These are phyloP conservation scores for Wickerhamomyces hampshirensis DNA, from an alignment of 805 yeast species.

Conservation along the genomic window DNA sequence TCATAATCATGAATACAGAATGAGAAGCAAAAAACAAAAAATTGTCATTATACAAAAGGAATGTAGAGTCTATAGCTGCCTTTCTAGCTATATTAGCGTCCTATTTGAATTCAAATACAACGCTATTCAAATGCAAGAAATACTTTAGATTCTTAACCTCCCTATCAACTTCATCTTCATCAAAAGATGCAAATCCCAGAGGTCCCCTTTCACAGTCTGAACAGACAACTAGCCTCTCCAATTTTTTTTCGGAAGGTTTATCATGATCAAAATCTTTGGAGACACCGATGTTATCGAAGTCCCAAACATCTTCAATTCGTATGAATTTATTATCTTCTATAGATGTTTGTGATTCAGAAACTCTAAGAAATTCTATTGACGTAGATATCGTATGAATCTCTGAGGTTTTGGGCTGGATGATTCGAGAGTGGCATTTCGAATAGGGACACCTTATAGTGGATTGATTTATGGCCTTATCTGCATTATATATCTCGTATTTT, in stretches of 20 bases:
- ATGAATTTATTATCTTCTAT: constrained; percentile 29
- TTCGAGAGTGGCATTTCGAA: constrained; percentile 22
- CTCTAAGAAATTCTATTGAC: constrained; percentile 6
- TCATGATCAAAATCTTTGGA: constrained; percentile 32
- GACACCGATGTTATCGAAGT: constrained; percentile 75
- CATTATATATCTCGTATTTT: neutral
- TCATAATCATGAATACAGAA: no score
- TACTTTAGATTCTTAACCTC: constrained; percentile 38
- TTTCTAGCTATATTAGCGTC: neutral
- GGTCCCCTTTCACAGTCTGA: constrained; percentile 81
- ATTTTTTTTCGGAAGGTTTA: constrained; percentile 21
- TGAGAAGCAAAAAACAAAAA: no score
- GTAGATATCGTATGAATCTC: constrained; percentile 1
- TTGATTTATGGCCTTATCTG: neutral
- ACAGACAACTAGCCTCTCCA: constrained; percentile 57
- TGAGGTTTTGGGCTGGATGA: constrained; percentile 12
- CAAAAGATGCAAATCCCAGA: constrained; percentile 57
- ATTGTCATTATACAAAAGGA: no score
- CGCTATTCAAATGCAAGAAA: constrained; percentile 42
- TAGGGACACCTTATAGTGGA: constrained; percentile 21
- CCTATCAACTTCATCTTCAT: constrained; percentile 18
- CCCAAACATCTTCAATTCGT: constrained; percentile 61
- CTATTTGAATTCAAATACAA: constrained; percentile 29
- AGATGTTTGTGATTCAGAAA: constrained; percentile 1
- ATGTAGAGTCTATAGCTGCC: neutral